phyloP scores from a whole-genome alignment of 495 filamentous ascomycete species.

The Podospora bellae-mahoneyi region DNA sequence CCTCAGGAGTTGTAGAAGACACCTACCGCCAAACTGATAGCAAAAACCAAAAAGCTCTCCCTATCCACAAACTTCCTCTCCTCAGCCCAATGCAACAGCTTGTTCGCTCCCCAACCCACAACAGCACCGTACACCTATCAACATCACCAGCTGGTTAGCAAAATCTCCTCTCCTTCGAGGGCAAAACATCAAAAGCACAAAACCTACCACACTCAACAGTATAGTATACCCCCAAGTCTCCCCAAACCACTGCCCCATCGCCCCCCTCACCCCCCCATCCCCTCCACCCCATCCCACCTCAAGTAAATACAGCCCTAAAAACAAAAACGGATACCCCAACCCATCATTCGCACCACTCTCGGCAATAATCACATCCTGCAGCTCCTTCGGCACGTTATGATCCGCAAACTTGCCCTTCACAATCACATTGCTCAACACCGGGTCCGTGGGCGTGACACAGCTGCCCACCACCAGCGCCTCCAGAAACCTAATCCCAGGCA shows the following conservation, averaged over 20 bases:
- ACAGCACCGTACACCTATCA: slow-evolving; percentile 60
- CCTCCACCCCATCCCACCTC: slow-evolving; percentile 58
- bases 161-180: no score
- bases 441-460: slow-evolving; percentile 90
- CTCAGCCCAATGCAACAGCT: slow-evolving; percentile 80
- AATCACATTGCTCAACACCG: slow-evolving; percentile 82
- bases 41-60: slow-evolving; percentile 83
- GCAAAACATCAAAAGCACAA: no score
- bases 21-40: slow-evolving; percentile 38
- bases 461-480: slow-evolving; percentile 75
- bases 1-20: background rate
- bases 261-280: slow-evolving; percentile 58
- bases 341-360: slow-evolving; percentile 93
- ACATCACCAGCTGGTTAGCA: no score
- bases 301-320: slow-evolving; percentile 77
- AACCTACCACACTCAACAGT: slow-evolving; percentile 58
- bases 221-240: slow-evolving; percentile 87
- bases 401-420: slow-evolving; percentile 94
- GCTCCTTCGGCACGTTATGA: slow-evolving; percentile 73
- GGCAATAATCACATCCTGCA: slow-evolving; percentile 85
- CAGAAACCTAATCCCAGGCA: slow-evolving; percentile 69
- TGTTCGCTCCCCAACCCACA: slow-evolving; percentile 77
- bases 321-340: slow-evolving; percentile 89
- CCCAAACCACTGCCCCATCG: slow-evolving; percentile 79
- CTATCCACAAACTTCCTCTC: slow-evolving; percentile 78